phyloP scores from a whole-genome alignment of 768 basidiomycete genomes.

The Macrolepiota dolichaula region DNA sequence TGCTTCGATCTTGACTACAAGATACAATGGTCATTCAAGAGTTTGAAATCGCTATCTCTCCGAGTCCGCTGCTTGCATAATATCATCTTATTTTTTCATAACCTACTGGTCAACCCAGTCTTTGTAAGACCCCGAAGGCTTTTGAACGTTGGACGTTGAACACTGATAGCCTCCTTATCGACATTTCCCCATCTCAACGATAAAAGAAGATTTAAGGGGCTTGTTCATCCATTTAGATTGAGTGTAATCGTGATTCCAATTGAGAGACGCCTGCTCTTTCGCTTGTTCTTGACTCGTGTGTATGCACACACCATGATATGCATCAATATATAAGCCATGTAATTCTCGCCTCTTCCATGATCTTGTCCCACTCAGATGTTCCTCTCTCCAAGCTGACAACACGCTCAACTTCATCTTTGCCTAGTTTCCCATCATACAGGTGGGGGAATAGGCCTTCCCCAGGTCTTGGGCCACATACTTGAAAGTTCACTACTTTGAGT shows the following conservation, averaged over 20 bases:
- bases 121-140: no score
- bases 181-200: no score
- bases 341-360: conserved; percentile 17
- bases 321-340: conserved; percentile 23
- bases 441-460: conserved; percentile 52
- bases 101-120: no score
- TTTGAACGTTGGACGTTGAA: no score
- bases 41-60: no score
- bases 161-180: no score
- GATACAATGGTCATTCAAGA: no score
- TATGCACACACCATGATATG: background rate
- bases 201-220: background rate
- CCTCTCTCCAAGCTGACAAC: conserved; percentile 24
- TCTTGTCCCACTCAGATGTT: conserved; percentile 16
- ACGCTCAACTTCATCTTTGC: conserved; percentile 42
- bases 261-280: background rate
- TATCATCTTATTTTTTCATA: no score
- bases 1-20: conserved; percentile 47
- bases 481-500: background rate
- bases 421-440: conserved; percentile 46
- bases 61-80: no score
- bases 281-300: background rate
- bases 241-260: background rate
- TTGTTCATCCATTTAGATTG: no score
- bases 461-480: conserved; percentile 40